Conservation (phyloP, 1,284 basidiomycete genomes). For the Cutaneotrichosporon sp. region DNA sequence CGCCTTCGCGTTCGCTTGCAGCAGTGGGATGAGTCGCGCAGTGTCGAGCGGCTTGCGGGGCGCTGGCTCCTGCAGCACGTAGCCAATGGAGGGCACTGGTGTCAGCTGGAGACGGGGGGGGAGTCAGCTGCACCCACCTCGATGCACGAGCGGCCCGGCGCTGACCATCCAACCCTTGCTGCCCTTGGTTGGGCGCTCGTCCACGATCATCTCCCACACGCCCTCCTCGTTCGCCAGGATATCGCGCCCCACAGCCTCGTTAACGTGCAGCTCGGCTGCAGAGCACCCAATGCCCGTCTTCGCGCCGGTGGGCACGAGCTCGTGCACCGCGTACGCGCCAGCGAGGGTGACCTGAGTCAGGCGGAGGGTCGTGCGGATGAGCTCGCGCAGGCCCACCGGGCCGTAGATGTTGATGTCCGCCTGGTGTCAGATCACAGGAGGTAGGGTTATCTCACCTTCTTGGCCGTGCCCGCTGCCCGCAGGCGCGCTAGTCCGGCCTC, state of each 20-base stretch:
- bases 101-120: slow-evolving; percentile 11
- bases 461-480: slow-evolving; percentile 36
- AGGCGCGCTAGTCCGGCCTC: slow-evolving; percentile 36
- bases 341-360: slow-evolving; percentile 68
- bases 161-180: slow-evolving; percentile 62
- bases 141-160: slow-evolving; percentile 77
- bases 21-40: slow-evolving; percentile 44
- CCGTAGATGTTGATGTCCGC: slow-evolving; percentile 77
- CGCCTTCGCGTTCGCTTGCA: slow-evolving; percentile 54
- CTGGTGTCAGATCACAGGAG: slow-evolving; percentile 30
- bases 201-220: slow-evolving; percentile 66
- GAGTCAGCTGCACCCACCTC: slow-evolving; percentile 59
- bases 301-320: slow-evolving; percentile 63
- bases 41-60: slow-evolving; percentile 52
- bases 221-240: slow-evolving; percentile 65
- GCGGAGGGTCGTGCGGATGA: slow-evolving; percentile 71
- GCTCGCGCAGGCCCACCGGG: slow-evolving; percentile 74
- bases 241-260: slow-evolving; percentile 69
- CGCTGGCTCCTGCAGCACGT: slow-evolving; percentile 68
- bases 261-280: slow-evolving; percentile 61
- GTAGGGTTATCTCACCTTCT: slow-evolving; percentile 37
- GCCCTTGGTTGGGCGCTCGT: slow-evolving; percentile 33
- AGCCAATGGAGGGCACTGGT: slow-evolving; percentile 80
- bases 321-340: slow-evolving; percentile 76
- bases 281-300: slow-evolving; percentile 62